These are phyloP conservation scores for Boletus semigastroideus DNA, from an alignment of 1,284 basidiomycete species.

Conservation along the genomic window DNA sequence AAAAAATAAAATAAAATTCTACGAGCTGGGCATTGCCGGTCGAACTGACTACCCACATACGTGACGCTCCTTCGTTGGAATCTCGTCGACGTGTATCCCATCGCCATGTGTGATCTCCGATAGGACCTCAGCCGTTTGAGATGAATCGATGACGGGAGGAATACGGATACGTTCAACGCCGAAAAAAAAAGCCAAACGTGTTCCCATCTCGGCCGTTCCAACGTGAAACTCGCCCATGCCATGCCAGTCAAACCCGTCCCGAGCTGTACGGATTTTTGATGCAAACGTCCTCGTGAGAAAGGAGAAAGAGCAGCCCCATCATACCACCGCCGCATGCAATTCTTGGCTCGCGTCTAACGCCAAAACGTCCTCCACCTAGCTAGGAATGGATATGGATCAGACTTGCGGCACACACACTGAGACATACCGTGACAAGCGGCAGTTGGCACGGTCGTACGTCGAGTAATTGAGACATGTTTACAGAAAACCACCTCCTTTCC, in stretches of 20 bases:
- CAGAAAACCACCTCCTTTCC: slow-evolving; percentile 62
- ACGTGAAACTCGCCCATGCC: slow-evolving; percentile 13
- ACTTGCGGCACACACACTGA: not conserved
- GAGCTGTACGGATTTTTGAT: not conserved
- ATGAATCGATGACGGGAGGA: not conserved
- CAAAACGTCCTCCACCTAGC: too few relatives aligned
- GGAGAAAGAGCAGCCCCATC: too few relatives aligned
- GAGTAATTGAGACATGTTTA: slow-evolving; percentile 21
- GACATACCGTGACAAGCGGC: slow-evolving; percentile 10
- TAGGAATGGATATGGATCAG: not conserved
- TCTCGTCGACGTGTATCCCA: slow-evolving; percentile 1
- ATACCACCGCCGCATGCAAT: too few relatives aligned
- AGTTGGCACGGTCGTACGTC: not conserved
- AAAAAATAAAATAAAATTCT: too few relatives aligned
- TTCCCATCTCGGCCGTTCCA: slow-evolving; percentile 1
- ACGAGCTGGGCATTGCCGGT: too few relatives aligned
- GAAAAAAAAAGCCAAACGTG: not conserved
- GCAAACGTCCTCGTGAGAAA: not conserved
- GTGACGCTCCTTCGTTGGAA: too few relatives aligned
- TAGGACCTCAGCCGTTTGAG: slow-evolving; percentile 1
- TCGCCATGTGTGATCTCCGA: slow-evolving; percentile 2
- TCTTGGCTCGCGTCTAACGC: not conserved
- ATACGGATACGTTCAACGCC: not conserved
- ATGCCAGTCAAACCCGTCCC: slow-evolving; percentile 1
- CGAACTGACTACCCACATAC: too few relatives aligned